These are phyloP conservation scores for Colletotrichum sp. DNA, from an alignment of 2,329 filamentous ascomycete species.

Conservation along the genomic window DNA sequence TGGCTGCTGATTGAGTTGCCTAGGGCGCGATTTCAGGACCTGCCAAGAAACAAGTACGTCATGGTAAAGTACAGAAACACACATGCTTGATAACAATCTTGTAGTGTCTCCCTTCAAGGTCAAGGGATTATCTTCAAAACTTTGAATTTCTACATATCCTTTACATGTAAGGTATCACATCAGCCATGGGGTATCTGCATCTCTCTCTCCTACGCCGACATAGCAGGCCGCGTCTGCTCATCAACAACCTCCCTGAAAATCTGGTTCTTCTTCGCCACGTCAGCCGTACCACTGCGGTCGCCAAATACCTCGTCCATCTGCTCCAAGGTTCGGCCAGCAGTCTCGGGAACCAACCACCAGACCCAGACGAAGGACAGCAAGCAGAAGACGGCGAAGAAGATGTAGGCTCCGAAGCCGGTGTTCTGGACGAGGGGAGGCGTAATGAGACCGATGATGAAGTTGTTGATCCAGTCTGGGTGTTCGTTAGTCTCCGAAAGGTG, in stretches of 20 bases:
- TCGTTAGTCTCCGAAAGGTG: too few species aligned
- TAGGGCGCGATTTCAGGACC: too few species aligned
- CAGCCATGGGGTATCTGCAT: not conserved
- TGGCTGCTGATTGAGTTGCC: too few species aligned
- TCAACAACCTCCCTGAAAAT: slow-evolving; percentile 16
- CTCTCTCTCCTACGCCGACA: not conserved
- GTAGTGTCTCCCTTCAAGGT: too few species aligned
- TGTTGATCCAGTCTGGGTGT: slow-evolving; percentile 30
- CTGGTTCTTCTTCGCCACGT: slow-evolving; percentile 17
- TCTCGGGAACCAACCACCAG: slow-evolving; percentile 35
- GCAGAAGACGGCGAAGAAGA: slow-evolving; percentile 31
- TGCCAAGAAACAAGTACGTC: too few species aligned
- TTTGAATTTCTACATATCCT: too few species aligned
- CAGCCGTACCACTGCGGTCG: slow-evolving; percentile 25
- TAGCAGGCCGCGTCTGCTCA: not conserved
- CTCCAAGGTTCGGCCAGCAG: slow-evolving; percentile 34
- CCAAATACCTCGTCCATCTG: slow-evolving; percentile 42
- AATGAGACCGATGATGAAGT: slow-evolving; percentile 54
- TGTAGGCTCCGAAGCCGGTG: slow-evolving; percentile 51
- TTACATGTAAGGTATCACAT: too few species aligned
- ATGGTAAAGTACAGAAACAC: too few species aligned
- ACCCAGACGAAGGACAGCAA: slow-evolving; percentile 26
- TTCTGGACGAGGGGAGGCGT: slow-evolving; percentile 45
- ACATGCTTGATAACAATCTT: too few species aligned
- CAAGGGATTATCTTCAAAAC: too few species aligned